A percentile compares a stretch with the other conserved stretches of the same genome.
Conservation (phyloP, 345 rosid species). For the Bruguiera parviflora region DNA sequence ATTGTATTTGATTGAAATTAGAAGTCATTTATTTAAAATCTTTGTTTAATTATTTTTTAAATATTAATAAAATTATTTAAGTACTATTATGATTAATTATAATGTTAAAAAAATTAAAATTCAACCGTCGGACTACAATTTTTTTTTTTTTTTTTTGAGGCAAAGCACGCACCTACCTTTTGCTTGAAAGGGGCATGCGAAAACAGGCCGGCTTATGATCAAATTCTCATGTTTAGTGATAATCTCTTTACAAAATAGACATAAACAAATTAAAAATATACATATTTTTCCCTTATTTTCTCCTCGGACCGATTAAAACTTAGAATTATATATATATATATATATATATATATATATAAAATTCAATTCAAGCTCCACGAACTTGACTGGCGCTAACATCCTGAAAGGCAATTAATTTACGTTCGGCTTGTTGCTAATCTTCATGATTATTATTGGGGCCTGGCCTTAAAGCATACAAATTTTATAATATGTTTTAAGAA, state of each 20-base stretch:
- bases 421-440: constrained; percentile 7
- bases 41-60: too few species aligned
- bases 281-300: neutral
- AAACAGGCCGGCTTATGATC: too few species aligned
- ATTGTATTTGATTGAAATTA: too few species aligned
- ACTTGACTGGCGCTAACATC: neutral
- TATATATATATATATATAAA: neutral
- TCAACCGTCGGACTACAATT: too few species aligned
- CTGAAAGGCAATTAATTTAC: neutral
- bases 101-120: neutral
- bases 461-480: neutral
- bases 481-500: constrained; percentile 6
- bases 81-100: neutral
- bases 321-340: neutral
- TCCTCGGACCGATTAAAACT: neutral
- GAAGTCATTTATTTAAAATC: too few species aligned
- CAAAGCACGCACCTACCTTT: too few species aligned
- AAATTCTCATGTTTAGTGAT: too few species aligned
- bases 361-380: neutral
- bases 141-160: too few species aligned
- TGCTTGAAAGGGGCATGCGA: too few species aligned
- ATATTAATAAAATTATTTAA: too few species aligned
- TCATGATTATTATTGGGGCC: constrained; percentile 28
- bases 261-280: neutral
- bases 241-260: neutral